Evolutionary conservation across 2,329 filamentous ascomycete genomes (phyloP), one percentile per base, ranked within the genome.

Genomic region (Aaosphaeria pasadenensis): DNA sequence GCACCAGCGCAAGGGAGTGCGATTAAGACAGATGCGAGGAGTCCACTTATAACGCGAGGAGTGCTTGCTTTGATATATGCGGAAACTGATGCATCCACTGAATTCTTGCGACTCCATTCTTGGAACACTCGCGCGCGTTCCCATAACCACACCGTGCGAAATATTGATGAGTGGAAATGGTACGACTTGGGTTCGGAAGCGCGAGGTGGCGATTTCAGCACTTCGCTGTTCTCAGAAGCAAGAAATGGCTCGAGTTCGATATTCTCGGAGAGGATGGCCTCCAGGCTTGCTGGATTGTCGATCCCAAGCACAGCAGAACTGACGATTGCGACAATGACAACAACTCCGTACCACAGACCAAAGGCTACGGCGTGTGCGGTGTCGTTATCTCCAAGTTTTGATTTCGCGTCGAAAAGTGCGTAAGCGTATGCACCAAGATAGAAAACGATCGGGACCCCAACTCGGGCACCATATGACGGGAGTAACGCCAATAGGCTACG

Each of bases 331-430:
- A 63, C 55, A 44, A 65, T 59, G 9, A 62, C 57, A 24, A 66
- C 61, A 28, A 60, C 58, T 57, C 64, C 64, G 57, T 60, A 66
- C 52, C 57, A 56, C 7, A 63, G 56, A 1, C 63, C 64, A 48
- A 66, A 68, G 5, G 58, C 60, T 3, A 66, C 40, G 0, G 57
- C 50, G n/a, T 54, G 51, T n/a, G 61, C 56, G 2, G 59, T 55
- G 39, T 66, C 58, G n/a, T 62, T 49, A 40, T 62, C 51, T 11
- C 54, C 54, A 6, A 32, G 38, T 24, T 43, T 39, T 30, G 32
- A 36, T 28, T 29, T 31, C 5, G 47, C 43, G 29, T 51, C 49
- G 29, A 51, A 30, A 33, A 51, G 29, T 30, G 43, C 39, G 30
- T 48, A 51, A 2, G 44, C 43, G 30, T 43, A 51, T 9, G 49